Conservation (phyloP, 1,284 basidiomycete species). For the Golubevia pallescens region DNA sequence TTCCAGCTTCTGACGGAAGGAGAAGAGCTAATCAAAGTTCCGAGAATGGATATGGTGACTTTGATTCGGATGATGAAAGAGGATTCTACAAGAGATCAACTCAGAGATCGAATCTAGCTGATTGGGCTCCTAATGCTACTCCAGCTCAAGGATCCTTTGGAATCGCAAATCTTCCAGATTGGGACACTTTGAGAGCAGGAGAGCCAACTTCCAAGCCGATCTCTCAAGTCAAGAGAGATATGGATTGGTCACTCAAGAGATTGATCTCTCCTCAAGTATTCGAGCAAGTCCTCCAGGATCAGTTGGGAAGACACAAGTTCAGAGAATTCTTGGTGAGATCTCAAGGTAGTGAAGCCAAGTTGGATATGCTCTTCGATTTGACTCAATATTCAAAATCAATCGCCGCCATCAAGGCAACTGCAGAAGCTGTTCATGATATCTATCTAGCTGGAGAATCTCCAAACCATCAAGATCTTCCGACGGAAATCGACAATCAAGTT, state of each 20-base stretch:
- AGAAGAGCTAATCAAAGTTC: neutral
- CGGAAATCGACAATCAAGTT: constrained; percentile 3
- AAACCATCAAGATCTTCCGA: constrained; percentile 7
- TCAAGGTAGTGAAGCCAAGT: constrained; percentile 5
- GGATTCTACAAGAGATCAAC: neutral
- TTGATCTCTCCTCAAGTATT: constrained; percentile 20
- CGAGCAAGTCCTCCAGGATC: constrained; percentile 15
- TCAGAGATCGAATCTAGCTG: neutral
- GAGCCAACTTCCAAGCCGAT: constrained; percentile 8
- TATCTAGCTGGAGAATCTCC: constrained; percentile 16
- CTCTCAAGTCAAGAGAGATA: constrained; percentile 11
- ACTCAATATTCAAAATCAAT: constrained; percentile 3
- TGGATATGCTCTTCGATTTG: constrained; percentile 19
- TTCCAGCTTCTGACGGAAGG: neutral
- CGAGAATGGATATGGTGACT: neutral
- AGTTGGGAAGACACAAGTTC: constrained; percentile 20
- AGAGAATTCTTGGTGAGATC: constrained; percentile 11
- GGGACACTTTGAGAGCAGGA: constrained; percentile 1
- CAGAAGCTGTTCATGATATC: constrained; percentile 15
- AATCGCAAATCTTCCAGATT: constrained; percentile 11
- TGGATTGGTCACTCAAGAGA: constrained; percentile 16
- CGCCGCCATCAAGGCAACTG: constrained; percentile 3
- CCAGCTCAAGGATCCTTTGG: neutral
- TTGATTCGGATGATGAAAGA: neutral
- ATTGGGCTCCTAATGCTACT: constrained; percentile 5